Conservation (phyloP, 768 basidiomycete genomes). For the Postia placenta region DNA sequence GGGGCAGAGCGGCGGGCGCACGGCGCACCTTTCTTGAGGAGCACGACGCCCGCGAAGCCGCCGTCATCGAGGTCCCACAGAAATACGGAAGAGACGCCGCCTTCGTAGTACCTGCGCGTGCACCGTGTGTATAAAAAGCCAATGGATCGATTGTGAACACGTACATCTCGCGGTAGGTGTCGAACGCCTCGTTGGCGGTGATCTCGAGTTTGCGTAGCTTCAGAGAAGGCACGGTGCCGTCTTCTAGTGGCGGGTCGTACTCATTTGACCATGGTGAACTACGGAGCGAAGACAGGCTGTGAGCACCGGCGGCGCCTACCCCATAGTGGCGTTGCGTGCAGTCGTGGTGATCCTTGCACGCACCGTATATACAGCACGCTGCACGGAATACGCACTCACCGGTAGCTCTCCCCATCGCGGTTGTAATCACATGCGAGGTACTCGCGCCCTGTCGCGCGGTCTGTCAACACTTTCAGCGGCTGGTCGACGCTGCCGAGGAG, state of each 20-base stretch:
- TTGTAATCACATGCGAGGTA: slow-evolving; percentile 95
- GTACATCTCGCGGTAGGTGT: slow-evolving; percentile 93
- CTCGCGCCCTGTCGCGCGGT: slow-evolving; percentile 77
- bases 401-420: slow-evolving; percentile 84
- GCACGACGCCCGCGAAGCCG: slow-evolving; percentile 92
- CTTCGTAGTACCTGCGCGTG: slow-evolving; percentile 81
- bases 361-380: too few species aligned
- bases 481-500: slow-evolving; percentile 93
- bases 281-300: too few species aligned
- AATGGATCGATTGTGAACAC: too few species aligned
- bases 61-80: slow-evolving; percentile 98
- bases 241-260: slow-evolving; percentile 85
- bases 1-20: background rate
- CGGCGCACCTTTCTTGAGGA: slow-evolving; percentile 85
- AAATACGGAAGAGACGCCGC: slow-evolving; percentile 95
- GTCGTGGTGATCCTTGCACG: too few species aligned
- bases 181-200: slow-evolving; percentile 92
- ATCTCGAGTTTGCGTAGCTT: slow-evolving; percentile 90
- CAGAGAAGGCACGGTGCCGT: slow-evolving; percentile 80
- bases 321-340: too few species aligned
- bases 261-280: slow-evolving; percentile 99
- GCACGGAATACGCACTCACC: too few species aligned
- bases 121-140: background rate
- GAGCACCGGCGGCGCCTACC: too few species aligned
- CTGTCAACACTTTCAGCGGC: slow-evolving; percentile 76